Base-by-base conservation (phyloP, 2,329 filamentous ascomycete species). In the Stachybotrys chartarum region DNA sequence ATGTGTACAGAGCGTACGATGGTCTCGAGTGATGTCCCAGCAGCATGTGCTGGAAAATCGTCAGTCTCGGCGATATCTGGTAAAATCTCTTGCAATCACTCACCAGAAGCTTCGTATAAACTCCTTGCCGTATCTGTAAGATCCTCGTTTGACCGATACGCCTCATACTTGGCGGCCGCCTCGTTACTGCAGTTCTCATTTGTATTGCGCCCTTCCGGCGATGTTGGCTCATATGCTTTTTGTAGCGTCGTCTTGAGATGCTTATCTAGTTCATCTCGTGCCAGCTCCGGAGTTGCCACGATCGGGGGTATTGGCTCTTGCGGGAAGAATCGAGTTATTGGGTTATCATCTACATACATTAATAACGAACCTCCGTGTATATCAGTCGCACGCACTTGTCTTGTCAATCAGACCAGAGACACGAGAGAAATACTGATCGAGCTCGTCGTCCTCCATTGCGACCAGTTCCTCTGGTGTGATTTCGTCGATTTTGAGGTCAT, bases 371-470 rank as follows among this genome's bases (percentile, higher is more conserved):
- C 7, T 11, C 16, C n/a, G 7, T 8, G 11, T 7, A 10, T 12
- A 30, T 30, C 12, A 12, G 32, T 10, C 12, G n/a, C 12, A 55
- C 65, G 58, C 54, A 75, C 73, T 69, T 51, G 58, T 68, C 35
- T 61, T 63, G 44, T 72, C 70, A 44, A 68, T 59, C 1, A 68
- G 62, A 18, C 68, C 67, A 14, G 66, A 57, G 12, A 75, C 57
- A 17, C 72, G 64, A 31, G 65, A 78, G 68, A 91, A 78, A 64
- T 91, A 91, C 32, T 82, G 75, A 61, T 90, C 84, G 47, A 90
- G 70, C 55, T 87, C 79, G 24, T 78, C 71, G 6, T 77, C 71
- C 3, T 73, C 76, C 82, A 92, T 85, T 1, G 73, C 68, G 46
- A 85, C 77, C 8, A 90, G 79, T 61, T 90, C 81, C 5, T 74